Conservation (phyloP, 805 yeast genomes). For the Monosporozyma solicola region DNA sequence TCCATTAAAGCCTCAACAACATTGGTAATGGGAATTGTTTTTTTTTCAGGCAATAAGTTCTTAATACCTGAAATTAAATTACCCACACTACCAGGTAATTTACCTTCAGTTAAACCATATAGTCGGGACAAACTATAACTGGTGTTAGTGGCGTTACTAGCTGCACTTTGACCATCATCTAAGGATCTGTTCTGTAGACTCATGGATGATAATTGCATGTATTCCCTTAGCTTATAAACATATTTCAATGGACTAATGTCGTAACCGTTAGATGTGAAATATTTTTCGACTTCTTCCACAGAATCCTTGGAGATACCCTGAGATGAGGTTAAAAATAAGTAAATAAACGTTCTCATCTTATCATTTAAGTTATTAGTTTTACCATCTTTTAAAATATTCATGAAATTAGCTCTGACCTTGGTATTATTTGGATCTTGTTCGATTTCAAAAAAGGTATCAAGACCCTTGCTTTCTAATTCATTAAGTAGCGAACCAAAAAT, state of each 20-base stretch:
- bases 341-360: constrained; percentile 81
- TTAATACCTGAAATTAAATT: constrained; percentile 82
- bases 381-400: constrained; percentile 44
- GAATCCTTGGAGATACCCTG: constrained; percentile 36
- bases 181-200: constrained; percentile 30
- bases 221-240: constrained; percentile 73
- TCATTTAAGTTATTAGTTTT: constrained; percentile 62
- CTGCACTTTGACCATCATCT: constrained; percentile 27
- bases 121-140: constrained; percentile 52
- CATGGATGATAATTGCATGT: constrained; percentile 45
- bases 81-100: constrained; percentile 81
- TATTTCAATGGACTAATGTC: constrained; percentile 61
- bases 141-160: constrained; percentile 18
- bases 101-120: constrained; percentile 75
- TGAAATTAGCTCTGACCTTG: constrained; percentile 46
- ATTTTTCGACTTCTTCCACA: constrained; percentile 51
- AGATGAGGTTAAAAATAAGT: constrained; percentile 53
- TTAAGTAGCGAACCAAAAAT: constrained; percentile 76
- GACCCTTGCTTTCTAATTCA: constrained; percentile 74
- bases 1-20: constrained; percentile 89
- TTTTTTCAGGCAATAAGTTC: constrained; percentile 78
- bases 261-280: constrained; percentile 46
- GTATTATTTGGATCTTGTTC: constrained; percentile 65
- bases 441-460: constrained; percentile 88
- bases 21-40: constrained; percentile 80